Percentiles rank a stretch among this genome's conserved stretches.
Conservation (phyloP, 2,329 filamentous ascomycete genomes). For the Furcasterigmium furcatum region DNA sequence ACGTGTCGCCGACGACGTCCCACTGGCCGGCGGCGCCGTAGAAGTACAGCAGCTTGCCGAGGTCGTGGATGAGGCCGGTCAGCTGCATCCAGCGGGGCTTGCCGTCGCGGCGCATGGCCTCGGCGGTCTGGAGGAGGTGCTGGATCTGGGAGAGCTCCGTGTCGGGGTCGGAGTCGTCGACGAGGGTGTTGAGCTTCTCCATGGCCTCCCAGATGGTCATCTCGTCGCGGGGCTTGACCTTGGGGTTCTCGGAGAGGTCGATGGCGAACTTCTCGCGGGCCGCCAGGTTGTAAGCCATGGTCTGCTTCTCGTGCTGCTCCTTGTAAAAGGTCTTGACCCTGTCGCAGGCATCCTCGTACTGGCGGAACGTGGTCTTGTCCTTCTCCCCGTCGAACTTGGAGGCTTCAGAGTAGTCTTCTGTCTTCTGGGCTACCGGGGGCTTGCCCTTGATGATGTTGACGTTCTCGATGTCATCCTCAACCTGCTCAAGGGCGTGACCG, state of each 20-base stretch:
- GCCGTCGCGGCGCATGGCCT: slow-evolving; percentile 83
- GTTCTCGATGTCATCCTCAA: slow-evolving; percentile 47
- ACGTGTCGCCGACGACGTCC: slow-evolving; percentile 89
- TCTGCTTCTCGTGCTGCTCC: slow-evolving; percentile 69
- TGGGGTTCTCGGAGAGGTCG: slow-evolving; percentile 57
- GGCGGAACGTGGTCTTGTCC: slow-evolving; percentile 76
- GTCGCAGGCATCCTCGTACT: slow-evolving; percentile 81
- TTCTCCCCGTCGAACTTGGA: slow-evolving; percentile 72
- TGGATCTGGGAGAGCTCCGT: slow-evolving; percentile 85
- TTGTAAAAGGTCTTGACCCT: slow-evolving; percentile 84
- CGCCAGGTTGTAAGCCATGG: slow-evolving; percentile 78
- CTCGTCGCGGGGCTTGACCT: slow-evolving; percentile 58
- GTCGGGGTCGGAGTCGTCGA: slow-evolving; percentile 90
- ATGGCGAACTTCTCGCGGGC: slow-evolving; percentile 54
- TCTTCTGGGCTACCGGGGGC: slow-evolving; percentile 4
- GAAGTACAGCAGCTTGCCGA: slow-evolving; percentile 78
- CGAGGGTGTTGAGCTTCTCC: slow-evolving; percentile 85
- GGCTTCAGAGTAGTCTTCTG: slow-evolving; percentile 42
- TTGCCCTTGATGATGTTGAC: slow-evolving; percentile 49
- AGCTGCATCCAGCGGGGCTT: slow-evolving; percentile 82
- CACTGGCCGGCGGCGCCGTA: slow-evolving; percentile 84
- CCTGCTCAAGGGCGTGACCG: slow-evolving; percentile 36
- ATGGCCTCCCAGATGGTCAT: slow-evolving; percentile 92
- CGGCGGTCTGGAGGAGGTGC: slow-evolving; percentile 83
- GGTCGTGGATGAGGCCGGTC: slow-evolving; percentile 73